Percentiles rank a stretch among this genome's conserved stretches.
Evolutionary conservation across 495 filamentous ascomycete species (phyloP).

Genomic region (Talaromyces liani): DNA sequence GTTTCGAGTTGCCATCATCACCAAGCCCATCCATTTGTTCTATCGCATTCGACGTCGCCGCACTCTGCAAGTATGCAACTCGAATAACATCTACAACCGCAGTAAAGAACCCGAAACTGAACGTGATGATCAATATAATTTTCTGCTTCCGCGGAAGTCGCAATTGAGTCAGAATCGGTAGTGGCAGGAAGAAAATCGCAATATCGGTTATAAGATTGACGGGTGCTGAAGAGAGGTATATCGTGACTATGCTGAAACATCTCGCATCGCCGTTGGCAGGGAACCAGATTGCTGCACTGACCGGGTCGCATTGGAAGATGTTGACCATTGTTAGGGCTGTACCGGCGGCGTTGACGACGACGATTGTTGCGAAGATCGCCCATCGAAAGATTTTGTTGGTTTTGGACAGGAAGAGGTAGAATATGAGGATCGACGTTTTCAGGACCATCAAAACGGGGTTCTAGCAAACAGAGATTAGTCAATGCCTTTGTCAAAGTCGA

Average conservation of each 20-base stretch:
- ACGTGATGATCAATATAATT: conserved; percentile 72
- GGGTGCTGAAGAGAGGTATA: conserved; percentile 77
- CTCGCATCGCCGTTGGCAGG: conserved; percentile 30
- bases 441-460: conserved; percentile 71
- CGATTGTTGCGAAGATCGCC: conserved; percentile 61
- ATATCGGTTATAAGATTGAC: conserved; percentile 83
- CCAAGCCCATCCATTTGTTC: conserved; percentile 8
- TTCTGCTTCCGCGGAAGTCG: conserved; percentile 77
- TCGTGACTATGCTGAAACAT: conserved; percentile 69
- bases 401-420: conserved; percentile 73
- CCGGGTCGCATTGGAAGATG: conserved; percentile 80
- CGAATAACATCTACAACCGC: conserved; percentile 82
- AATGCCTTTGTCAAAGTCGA: conserved; percentile 4
- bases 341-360: conserved; percentile 70
- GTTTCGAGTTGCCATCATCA: conserved; percentile 5
- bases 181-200: conserved; percentile 73
- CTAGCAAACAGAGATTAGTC: conserved; percentile 30
- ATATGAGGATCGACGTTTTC: conserved; percentile 87
- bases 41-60: conserved; percentile 37
- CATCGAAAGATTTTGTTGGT: conserved; percentile 65
- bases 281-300: conserved; percentile 53
- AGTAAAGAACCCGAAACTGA: conserved; percentile 77
- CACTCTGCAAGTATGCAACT: conserved; percentile 82
- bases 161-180: conserved; percentile 82
- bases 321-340: conserved; percentile 76